These are phyloP conservation scores for Verbascum thapsus DNA, from an alignment of 257 asterid species.

Conservation along the genomic window DNA sequence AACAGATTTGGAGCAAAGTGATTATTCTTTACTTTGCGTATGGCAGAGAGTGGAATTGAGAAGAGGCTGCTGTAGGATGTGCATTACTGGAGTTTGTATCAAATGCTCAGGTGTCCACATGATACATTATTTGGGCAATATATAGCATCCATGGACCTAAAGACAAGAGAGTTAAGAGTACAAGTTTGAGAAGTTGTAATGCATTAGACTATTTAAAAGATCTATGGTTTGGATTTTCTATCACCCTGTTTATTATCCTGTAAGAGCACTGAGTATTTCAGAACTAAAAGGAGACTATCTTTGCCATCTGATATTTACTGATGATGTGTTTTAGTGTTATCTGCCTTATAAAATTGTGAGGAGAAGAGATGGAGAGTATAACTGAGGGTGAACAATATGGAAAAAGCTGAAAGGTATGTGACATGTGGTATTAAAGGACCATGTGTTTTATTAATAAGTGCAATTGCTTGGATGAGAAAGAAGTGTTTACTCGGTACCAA, in stretches of 20 bases:
- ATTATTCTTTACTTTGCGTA: constrained; percentile 38
- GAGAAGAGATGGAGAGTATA: constrained; percentile 28
- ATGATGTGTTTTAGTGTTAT: constrained; percentile 35
- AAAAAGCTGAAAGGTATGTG: constrained; percentile 32
- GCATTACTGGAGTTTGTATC: constrained; percentile 35
- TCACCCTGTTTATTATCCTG: constrained; percentile 43
- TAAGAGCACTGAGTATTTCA: constrained; percentile 40
- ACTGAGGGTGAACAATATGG: constrained; percentile 36
- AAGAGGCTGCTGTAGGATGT: constrained; percentile 51
- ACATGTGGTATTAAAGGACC: constrained; percentile 28
- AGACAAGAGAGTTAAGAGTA: constrained; percentile 24
- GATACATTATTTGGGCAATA: constrained; percentile 34
- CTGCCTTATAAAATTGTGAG: constrained; percentile 28
- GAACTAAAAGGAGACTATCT: constrained; percentile 40
- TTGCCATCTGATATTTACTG: constrained; percentile 31
- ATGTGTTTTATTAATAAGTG: constrained; percentile 8
- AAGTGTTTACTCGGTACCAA: constrained; percentile 17
- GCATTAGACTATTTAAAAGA: constrained; percentile 30
- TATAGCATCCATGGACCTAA: constrained; percentile 29
- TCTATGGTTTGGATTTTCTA: constrained; percentile 32
- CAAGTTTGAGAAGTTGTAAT: constrained; percentile 26
- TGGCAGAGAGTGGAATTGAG: constrained; percentile 51
- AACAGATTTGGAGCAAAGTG: constrained; percentile 35
- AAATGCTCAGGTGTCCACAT: constrained; percentile 35
- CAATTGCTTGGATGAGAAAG: constrained; percentile 34